Base-by-base conservation (phyloP, 345 rosid genomes). In the Bruguiera sexangula region DNA sequence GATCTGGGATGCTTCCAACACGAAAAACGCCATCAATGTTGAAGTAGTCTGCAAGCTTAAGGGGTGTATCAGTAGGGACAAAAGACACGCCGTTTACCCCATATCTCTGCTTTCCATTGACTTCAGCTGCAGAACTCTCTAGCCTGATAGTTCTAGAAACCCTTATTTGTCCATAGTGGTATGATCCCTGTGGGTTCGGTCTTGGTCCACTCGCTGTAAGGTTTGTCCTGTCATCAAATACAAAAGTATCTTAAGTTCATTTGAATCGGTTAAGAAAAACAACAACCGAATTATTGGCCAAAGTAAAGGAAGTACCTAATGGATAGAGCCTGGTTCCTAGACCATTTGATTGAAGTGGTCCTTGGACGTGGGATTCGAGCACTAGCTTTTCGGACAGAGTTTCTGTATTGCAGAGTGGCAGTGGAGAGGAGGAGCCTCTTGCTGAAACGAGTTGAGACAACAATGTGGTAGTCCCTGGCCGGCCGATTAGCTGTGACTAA, bases 121-220 rank as follows among this genome's bases (percentile, higher is more conserved):
- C 85, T 57, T 69, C 81, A 9, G 50, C 86, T 11, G 92, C 90
- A 29, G 89, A 81, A 82, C 85, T 94, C 43, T 66, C 87, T 37
- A 91, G 79, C 84, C 72, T 82, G 68, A 91, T 72, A 1, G 95
- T 87, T 73, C 87, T 80, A 4, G 85, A 78, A 19, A 83, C 76
- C 69, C 87, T 91, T 48, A 91, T 78, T 26, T 36, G 78, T 36
- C 98, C 96, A 67, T 94, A 91, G 66, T 91, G 97, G 85, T 91
- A 91, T 19, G 97, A 91, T 5, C 98, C 98, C 20, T 94, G 98
- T n/a, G 97, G 98, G 54, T 94, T 94, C 0, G 96, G 97, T 74
- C 97, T 87, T 27, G 98, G 96, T 31, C 98, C 98, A 6, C 96
- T 89, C 19, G 97, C 98, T 10, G 97, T 88, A 2, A 91, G 75